These are phyloP conservation scores for Leccinum colubrinum DNA, from an alignment of 1,284 basidiomycete genomes.

Conservation along the genomic window DNA sequence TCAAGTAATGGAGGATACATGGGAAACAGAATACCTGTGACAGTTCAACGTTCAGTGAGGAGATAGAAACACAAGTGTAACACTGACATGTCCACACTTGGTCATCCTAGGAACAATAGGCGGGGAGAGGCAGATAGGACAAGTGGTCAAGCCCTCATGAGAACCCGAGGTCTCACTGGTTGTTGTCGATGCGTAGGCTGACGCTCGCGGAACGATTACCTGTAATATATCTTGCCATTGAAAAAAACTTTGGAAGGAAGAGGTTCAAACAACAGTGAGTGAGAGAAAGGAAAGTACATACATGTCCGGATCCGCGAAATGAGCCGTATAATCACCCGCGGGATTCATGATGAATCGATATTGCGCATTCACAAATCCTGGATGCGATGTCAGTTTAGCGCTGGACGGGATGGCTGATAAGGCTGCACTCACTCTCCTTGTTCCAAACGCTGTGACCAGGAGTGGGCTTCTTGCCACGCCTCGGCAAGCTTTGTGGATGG, in stretches of 20 bases:
- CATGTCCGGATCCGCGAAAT: constrained; percentile 96
- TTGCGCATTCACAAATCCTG: constrained; percentile 91
- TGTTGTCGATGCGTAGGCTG: constrained; percentile 56
- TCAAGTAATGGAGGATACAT: constrained; percentile 91
- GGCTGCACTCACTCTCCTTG: constrained; percentile 73
- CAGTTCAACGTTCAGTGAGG: constrained; percentile 8
- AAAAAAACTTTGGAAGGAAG: constrained; percentile 63
- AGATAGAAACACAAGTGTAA: constrained; percentile 13
- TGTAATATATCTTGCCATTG: constrained; percentile 97
- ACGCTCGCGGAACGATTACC: constrained; percentile 85
- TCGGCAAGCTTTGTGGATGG: constrained; percentile 56
- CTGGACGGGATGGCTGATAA: constrained; percentile 9
- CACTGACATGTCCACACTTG: constrained; percentile 92
- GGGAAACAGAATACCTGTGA: constrained; percentile 83
- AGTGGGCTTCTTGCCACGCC: constrained; percentile 68
- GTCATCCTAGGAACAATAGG: constrained; percentile 96
- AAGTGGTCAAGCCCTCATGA: constrained; percentile 69
- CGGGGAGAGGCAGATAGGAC: constrained; percentile 93
- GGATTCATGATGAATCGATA: constrained; percentile 95
- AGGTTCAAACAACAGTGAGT: constrained; percentile 7
- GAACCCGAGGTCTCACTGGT: constrained; percentile 37
- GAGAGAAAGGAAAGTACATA: constrained; percentile 38
- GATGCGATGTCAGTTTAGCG: constrained; percentile 9
- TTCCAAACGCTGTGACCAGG: constrained; percentile 67
- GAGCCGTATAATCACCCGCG: constrained; percentile 88